Conservation (phyloP, 768 basidiomycete species). For the Trametes cingulata region DNA sequence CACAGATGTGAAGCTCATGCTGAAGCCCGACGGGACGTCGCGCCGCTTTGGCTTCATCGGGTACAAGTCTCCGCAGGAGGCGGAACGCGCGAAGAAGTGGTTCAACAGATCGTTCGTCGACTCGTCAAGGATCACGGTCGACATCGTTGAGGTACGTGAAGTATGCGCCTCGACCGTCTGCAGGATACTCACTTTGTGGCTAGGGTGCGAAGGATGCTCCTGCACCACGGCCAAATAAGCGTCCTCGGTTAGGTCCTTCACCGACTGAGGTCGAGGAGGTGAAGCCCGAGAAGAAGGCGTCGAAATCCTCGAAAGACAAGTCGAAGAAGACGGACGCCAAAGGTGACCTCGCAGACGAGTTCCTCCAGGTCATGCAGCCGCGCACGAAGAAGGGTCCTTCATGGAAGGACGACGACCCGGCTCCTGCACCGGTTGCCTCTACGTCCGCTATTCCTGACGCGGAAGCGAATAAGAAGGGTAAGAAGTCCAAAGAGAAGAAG, state of each 20-base stretch:
- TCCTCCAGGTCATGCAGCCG: conserved; percentile 74
- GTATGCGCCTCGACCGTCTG: no score
- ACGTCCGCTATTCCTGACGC: conserved; percentile 6
- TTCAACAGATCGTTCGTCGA: conserved; percentile 85
- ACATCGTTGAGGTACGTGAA: conserved; percentile 71
- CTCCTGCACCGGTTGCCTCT: not conserved
- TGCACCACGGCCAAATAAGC: conserved; percentile 67
- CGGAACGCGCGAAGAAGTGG: conserved; percentile 73
- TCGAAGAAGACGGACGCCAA: not conserved
- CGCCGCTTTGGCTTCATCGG: conserved; percentile 93
- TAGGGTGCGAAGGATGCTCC: conserved; percentile 74
- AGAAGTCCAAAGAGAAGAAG: conserved; percentile 19
- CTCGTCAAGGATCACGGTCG: conserved; percentile 73
- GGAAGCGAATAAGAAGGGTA: conserved; percentile 21
- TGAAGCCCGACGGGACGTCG: conserved; percentile 74
- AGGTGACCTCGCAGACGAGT: conserved; percentile 53
- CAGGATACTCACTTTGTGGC: not conserved
- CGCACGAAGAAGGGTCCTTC: conserved; percentile 56
- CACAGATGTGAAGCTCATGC: conserved; percentile 85
- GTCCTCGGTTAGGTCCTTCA: conserved; percentile 49
- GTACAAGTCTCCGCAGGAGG: conserved; percentile 80
- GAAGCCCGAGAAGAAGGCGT: conserved; percentile 11
- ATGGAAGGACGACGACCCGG: conserved; percentile 57
- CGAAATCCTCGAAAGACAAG: not conserved
- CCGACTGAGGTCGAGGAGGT: conserved; percentile 28